Percentiles rank a stretch among this genome's conserved stretches.
Conservation (phyloP, 768 basidiomycete species). For the Lactarius deliciosus region DNA sequence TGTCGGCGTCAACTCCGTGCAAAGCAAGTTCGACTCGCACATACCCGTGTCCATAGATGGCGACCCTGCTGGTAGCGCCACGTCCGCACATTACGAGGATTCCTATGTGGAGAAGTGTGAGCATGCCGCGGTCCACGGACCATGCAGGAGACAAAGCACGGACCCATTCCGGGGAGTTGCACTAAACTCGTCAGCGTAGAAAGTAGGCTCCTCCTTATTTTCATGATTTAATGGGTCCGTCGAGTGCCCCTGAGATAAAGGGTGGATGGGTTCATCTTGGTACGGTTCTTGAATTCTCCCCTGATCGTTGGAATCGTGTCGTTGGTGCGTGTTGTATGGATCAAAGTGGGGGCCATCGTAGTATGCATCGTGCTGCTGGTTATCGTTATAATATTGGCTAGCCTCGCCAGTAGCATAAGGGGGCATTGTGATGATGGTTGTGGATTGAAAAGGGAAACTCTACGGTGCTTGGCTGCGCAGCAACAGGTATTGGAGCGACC, state of each 20-base stretch:
- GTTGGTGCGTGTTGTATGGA: conserved; percentile 43
- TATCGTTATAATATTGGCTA: neutral
- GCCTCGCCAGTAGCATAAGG: neutral
- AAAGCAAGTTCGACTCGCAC: neutral
- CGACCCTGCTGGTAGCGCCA: conserved; percentile 28
- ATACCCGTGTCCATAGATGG: conserved; percentile 28
- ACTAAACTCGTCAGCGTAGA: conserved; percentile 2
- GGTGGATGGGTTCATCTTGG: conserved; percentile 32
- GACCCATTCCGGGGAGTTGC: conserved; percentile 7
- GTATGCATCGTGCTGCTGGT: conserved; percentile 11
- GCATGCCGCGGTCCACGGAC: neutral
- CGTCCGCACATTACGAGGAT: conserved; percentile 17
- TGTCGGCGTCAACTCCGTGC: neutral
- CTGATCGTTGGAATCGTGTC: conserved; percentile 56
- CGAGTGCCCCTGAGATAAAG: conserved; percentile 8
- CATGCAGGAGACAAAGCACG: neutral
- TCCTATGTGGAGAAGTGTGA: conserved; percentile 4
- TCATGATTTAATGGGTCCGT: neutral
- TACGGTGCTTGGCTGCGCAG: conserved; percentile 5
- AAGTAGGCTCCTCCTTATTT: conserved; percentile 14
- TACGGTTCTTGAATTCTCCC: conserved; percentile 38
- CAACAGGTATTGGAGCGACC: neutral
- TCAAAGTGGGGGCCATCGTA: conserved; percentile 42
- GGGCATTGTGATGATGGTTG: conserved; percentile 6
- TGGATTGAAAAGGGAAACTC: neutral